Conservation (phyloP, 495 filamentous ascomycete species). For the Lichenothelia convexa region DNA sequence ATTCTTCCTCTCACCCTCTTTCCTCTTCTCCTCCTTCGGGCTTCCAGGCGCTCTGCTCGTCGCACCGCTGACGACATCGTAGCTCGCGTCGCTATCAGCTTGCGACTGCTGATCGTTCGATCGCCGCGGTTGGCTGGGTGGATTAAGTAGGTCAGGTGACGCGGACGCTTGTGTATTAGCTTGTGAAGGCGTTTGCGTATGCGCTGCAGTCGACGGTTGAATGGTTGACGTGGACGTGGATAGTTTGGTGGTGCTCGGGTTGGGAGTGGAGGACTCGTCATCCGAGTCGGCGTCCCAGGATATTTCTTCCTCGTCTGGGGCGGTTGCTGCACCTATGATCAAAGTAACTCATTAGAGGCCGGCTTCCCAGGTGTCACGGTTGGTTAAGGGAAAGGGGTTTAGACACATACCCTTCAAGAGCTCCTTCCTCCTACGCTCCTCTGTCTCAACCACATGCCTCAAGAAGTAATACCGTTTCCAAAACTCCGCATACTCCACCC, state of each 20-base stretch:
- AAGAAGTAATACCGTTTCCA: slow-evolving; percentile 96
- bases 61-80: slow-evolving; percentile 77
- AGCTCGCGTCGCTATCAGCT: slow-evolving; percentile 79
- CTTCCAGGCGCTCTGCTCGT: slow-evolving; percentile 61
- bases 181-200: slow-evolving; percentile 10
- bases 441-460: slow-evolving; percentile 82
- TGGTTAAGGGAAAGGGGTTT: not conserved
- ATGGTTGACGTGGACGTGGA: slow-evolving; percentile 7
- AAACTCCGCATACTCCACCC: slow-evolving; percentile 71
- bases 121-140: slow-evolving; percentile 45
- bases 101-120: slow-evolving; percentile 75
- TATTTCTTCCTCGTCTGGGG: slow-evolving; percentile 56
- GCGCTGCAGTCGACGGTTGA: slow-evolving; percentile 5
- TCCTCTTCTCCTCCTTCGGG: slow-evolving; percentile 42
- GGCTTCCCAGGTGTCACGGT: not conserved
- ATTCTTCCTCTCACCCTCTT: slow-evolving; percentile 32
- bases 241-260: slow-evolving; percentile 9
- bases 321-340: slow-evolving; percentile 28
- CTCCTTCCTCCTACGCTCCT: slow-evolving; percentile 78
- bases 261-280: slow-evolving; percentile 34
- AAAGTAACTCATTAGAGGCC: not conserved
- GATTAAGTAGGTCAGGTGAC: slow-evolving; percentile 16
- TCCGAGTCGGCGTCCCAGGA: slow-evolving; percentile 73
- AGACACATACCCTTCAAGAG: slow-evolving; percentile 62
- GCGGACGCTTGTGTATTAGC: slow-evolving; percentile 13